phyloP scores from a whole-genome alignment of 1,139 yeast species.

The Magnusiomyces tetraspermus region DNA sequence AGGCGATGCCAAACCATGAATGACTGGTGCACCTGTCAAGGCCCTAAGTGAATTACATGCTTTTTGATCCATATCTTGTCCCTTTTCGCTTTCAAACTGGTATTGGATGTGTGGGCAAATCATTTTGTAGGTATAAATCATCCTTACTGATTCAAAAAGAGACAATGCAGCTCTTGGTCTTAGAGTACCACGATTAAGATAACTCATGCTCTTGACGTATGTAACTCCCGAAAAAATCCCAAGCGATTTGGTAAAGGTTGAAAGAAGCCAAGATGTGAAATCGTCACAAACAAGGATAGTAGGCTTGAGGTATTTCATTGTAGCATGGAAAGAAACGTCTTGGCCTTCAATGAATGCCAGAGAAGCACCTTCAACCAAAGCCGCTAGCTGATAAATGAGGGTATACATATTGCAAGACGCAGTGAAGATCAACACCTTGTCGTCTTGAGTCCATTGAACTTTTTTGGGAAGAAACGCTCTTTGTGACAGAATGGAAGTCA shows the following conservation, averaged over 20 bases:
- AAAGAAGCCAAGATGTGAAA: constrained; percentile 23
- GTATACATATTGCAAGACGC: constrained; percentile 24
- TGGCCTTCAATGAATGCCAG: constrained; percentile 25
- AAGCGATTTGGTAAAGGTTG: constrained; percentile 17
- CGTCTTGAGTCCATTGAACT: constrained; percentile 26
- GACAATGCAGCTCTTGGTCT: constrained; percentile 21
- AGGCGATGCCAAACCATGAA: constrained; percentile 30
- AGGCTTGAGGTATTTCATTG: constrained; percentile 21
- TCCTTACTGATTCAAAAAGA: constrained; percentile 25
- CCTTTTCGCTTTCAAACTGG: not conserved
- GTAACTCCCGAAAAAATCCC: constrained; percentile 15
- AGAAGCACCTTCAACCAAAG: constrained; percentile 25
- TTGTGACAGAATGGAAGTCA: not conserved
- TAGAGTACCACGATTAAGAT: constrained; percentile 25
- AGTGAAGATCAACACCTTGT: constrained; percentile 27
- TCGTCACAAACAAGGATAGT: constrained; percentile 29
- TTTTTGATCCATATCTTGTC: constrained; percentile 21
- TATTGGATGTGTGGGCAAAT: constrained; percentile 4
- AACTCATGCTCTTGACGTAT: constrained; percentile 18
- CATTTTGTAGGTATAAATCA: constrained; percentile 23
- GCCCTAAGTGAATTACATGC: constrained; percentile 28
- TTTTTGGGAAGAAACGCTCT: constrained; percentile 24
- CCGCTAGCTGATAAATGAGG: constrained; percentile 27
- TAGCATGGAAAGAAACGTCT: constrained; percentile 22
- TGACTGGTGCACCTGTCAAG: constrained; percentile 30